Base-by-base conservation (phyloP, 2,329 filamentous ascomycete genomes). In the Parastagonospora nodorum region DNA sequence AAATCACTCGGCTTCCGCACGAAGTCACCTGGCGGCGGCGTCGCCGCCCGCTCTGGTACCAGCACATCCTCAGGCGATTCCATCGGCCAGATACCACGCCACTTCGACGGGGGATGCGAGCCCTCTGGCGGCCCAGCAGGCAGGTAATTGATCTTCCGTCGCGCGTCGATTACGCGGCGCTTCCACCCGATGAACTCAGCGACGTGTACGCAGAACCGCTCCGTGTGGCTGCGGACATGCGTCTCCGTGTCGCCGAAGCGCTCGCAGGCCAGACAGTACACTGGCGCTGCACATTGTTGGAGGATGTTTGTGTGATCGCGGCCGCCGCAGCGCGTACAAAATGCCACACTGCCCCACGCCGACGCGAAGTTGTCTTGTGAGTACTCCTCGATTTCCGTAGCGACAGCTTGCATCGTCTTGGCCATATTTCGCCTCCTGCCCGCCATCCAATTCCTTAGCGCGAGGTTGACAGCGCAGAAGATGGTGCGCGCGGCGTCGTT, bases 401-500 rank as follows among this genome's bases (percentile, higher is more conserved):
- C 50, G 0, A 57, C 52, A 0, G 39, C 30, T 14, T 64, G 57
- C 39, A 60, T 50, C 1, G 31, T 19, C 8, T 24, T 42, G 2
- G 32, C 19, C 19, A 24, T 24, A 5, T 5, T 12, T 8, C 5
- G 10, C 41, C 15, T 24, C 11, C 9, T 14, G 5, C n/a, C 8
- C 10, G 38, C 10, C 8, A n/a, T 29, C 4, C 49, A 48, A 3
- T 14, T 29, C 0, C 14, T 42, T 5, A 61, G 39, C 2, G 57
- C 39, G 45, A 63, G 51, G 8, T 55, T 44, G 8, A 64, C 44
- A 1, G 55, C 63, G 8, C 45, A 50, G 11, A 66, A 60, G 10
- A 61, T 50, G 1, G 63, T 63, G 5, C 57, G 39, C 0, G 61
- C 57, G 0, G 55, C 54, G n/a, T 64, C 61, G 44, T 66, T 66